Evolutionary conservation across 257 asterid genomes (phyloP).

Genomic region (Cinchona pubescens): DNA sequence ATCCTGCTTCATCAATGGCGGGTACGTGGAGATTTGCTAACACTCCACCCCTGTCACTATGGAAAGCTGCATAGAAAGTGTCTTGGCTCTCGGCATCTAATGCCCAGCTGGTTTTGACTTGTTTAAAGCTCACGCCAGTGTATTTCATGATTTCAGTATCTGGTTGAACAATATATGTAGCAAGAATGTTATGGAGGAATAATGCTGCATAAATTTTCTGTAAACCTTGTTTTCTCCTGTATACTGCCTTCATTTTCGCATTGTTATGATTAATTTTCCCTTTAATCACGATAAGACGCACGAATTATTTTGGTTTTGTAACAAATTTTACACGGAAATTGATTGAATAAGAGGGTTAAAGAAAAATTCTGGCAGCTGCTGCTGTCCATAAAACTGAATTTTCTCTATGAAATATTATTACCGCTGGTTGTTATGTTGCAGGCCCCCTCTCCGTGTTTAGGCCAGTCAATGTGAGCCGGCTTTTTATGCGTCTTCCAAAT

Average conservation of each 20-base stretch:
- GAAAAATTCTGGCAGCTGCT: too few relatives aligned
- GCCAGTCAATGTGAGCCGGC: too few relatives aligned
- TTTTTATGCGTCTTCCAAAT: too few relatives aligned
- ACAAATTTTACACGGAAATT: too few relatives aligned
- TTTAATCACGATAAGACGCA: too few relatives aligned
- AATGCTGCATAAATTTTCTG: not conserved
- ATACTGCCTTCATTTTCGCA: not conserved
- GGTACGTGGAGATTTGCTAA: conserved; percentile 24
- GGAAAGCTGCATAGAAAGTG: conserved; percentile 21
- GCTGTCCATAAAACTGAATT: too few relatives aligned
- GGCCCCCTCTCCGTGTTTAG: too few relatives aligned
- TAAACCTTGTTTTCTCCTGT: not conserved
- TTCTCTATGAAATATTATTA: too few relatives aligned
- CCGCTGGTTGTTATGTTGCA: too few relatives aligned
- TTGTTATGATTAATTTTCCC: not conserved
- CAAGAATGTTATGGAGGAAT: not conserved
- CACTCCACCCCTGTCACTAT: conserved; percentile 33
- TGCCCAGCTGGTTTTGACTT: not conserved
- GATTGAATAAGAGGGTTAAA: too few relatives aligned
- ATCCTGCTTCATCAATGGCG: not conserved
- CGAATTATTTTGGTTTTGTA: too few relatives aligned
- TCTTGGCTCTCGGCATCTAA: not conserved
- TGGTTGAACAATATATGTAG: not conserved
- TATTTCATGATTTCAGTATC: not conserved
- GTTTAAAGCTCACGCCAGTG: not conserved